Conservation (phyloP, 371 early-diverging fungal species). For the Mucor plumbeus region DNA sequence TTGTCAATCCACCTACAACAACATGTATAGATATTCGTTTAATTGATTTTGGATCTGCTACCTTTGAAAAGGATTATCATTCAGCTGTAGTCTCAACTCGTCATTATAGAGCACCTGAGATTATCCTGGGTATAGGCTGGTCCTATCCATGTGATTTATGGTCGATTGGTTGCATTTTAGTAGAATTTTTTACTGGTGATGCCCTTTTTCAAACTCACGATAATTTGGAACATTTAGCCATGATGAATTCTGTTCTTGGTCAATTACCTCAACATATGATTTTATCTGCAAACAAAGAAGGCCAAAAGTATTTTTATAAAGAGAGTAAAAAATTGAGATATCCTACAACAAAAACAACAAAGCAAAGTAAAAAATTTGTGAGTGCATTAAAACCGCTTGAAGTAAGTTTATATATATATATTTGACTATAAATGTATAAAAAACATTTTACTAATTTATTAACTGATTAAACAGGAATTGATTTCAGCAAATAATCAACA, state of each 20-base stretch:
- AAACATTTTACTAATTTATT: not conserved
- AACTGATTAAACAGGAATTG: constrained; percentile 26
- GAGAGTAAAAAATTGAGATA: constrained; percentile 58
- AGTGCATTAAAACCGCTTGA: constrained; percentile 60
- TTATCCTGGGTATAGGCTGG: constrained; percentile 91
- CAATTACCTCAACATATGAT: constrained; percentile 18
- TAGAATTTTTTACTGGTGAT: constrained; percentile 92
- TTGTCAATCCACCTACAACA: constrained; percentile 38
- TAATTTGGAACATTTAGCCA: constrained; percentile 74
- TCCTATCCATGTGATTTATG: constrained; percentile 96
- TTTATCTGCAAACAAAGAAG: constrained; percentile 41
- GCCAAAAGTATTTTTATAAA: constrained; percentile 61
- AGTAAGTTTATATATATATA: constrained; percentile 45
- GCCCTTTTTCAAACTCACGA: constrained; percentile 94
- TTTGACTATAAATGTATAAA: not conserved
- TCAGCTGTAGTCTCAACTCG: constrained; percentile 88
- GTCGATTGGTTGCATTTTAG: constrained; percentile 95
- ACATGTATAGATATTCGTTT: constrained; percentile 75
- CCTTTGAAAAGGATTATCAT: constrained; percentile 93
- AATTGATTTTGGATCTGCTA: constrained; percentile 96
- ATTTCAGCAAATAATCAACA: constrained; percentile 33
- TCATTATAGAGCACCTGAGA: constrained; percentile 97
- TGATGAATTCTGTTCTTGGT: constrained; percentile 74
- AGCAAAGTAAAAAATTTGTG: constrained; percentile 69
- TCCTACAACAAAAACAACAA: constrained; percentile 63